Evolutionary conservation across 2,329 filamentous ascomycete genomes (phyloP).

Genomic region (Stylonectria norvegica): DNA sequence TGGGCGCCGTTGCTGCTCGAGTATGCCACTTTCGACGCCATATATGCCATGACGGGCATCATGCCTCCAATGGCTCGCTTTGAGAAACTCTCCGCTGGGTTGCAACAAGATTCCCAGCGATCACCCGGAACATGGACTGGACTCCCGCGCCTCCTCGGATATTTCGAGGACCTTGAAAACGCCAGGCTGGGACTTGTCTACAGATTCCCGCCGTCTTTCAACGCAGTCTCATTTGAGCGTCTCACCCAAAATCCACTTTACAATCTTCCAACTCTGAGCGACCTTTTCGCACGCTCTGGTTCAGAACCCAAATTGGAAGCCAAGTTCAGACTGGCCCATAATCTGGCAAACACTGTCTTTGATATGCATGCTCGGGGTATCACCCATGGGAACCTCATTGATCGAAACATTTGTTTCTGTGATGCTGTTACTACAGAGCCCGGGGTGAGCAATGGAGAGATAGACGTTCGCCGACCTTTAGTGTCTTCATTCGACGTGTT

Average conservation of each 20-base stretch:
- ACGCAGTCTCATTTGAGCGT: constrained; percentile 52
- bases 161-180: constrained; percentile 70
- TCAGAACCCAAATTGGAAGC: constrained; percentile 68
- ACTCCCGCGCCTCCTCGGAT: constrained; percentile 59
- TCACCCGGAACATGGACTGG: constrained; percentile 58
- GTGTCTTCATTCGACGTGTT: constrained; percentile 75
- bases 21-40: constrained; percentile 62
- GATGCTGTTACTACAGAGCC: constrained; percentile 42
- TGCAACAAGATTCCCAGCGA: constrained; percentile 52
- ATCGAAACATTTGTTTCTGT: constrained; percentile 66
- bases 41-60: constrained; percentile 60
- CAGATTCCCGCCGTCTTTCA: constrained; percentile 65
- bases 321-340: constrained; percentile 71
- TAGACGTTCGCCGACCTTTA: constrained; percentile 65
- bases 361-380: constrained; percentile 68
- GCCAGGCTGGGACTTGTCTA: constrained; percentile 73
- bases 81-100: constrained; percentile 57
- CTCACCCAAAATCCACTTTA: constrained; percentile 48
- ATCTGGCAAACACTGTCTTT: constrained; percentile 69
- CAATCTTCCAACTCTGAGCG: constrained; percentile 51
- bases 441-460: constrained; percentile 41
- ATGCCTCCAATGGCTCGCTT: constrained; percentile 63
- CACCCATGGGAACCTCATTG: constrained; percentile 66
- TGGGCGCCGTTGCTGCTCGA: constrained; percentile 64
- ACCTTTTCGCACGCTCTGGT: constrained; percentile 50